phyloP scores from a whole-genome alignment of 352 stramenopile species.

The Pythium monospermum region DNA sequence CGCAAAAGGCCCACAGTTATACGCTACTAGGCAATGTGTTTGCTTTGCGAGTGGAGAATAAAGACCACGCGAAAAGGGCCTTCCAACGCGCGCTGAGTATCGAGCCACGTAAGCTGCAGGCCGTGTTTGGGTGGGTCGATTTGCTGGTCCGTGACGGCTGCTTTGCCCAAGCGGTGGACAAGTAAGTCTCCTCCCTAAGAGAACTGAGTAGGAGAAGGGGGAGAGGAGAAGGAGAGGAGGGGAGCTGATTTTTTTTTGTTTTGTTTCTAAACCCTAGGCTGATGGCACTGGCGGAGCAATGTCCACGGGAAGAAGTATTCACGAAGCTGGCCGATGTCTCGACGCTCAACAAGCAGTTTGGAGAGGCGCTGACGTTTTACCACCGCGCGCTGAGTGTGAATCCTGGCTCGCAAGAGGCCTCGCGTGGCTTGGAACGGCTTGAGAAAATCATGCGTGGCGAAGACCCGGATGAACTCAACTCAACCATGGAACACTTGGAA shows the following conservation, averaged over 20 bases:
- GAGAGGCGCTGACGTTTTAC: conserved; percentile 63
- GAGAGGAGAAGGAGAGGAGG: too few species aligned
- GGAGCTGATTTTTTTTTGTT: conserved; percentile 12
- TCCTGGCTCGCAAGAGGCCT: conserved; percentile 38
- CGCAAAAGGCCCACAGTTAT: conserved; percentile 62
- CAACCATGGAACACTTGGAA: conserved; percentile 57
- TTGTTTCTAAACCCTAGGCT: conserved; percentile 22
- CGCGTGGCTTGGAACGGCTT: conserved; percentile 57
- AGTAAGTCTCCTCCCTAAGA: conserved; percentile 23
- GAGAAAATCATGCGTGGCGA: conserved; percentile 80
- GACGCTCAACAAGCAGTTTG: conserved; percentile 62
- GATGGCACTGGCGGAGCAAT: conserved; percentile 38
- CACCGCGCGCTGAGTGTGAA: conserved; percentile 63
- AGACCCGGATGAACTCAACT: conserved; percentile 62
- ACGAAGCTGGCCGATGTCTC: conserved; percentile 74
- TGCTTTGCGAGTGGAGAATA: conserved; percentile 54
- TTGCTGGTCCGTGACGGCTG: conserved; percentile 57
- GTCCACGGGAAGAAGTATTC: conserved; percentile 57
- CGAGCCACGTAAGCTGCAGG: conserved; percentile 52
- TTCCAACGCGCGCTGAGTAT: conserved; percentile 56
- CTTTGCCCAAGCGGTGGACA: conserved; percentile 47
- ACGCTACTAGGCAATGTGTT: conserved; percentile 72
- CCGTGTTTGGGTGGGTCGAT: conserved; percentile 68
- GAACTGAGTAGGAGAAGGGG: too few species aligned
- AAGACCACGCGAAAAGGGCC: conserved; percentile 49